These are phyloP conservation scores for Suhomyces emberorum DNA, from an alignment of 805 yeast species.

Conservation along the genomic window DNA sequence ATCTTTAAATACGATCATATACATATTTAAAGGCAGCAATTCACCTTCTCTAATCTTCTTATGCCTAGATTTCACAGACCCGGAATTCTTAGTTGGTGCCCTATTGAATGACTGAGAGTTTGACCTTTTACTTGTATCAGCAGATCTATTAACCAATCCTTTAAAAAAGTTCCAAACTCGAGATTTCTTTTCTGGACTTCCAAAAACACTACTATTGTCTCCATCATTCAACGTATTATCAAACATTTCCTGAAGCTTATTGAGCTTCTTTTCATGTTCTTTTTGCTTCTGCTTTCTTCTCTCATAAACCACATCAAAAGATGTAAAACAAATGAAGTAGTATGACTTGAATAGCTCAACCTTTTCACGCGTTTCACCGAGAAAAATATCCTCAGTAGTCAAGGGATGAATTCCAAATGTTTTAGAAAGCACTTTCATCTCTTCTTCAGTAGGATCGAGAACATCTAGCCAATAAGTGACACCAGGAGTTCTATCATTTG, in stretches of 20 bases:
- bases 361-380: constrained; percentile 93
- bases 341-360: constrained; percentile 90
- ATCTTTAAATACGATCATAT: constrained; percentile 84
- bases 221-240: constrained; percentile 18
- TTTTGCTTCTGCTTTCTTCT: constrained; percentile 50
- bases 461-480: constrained; percentile 82
- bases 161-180: constrained; percentile 13
- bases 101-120: constrained; percentile 1
- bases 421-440: constrained; percentile 86
- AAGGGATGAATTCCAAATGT: constrained; percentile 95
- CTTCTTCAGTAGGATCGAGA: constrained; percentile 91
- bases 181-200: constrained; percentile 14
- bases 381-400: constrained; percentile 90
- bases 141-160: constrained; percentile 7
- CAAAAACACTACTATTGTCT: constrained; percentile 16
- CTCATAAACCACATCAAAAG: constrained; percentile 66
- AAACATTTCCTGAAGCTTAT: constrained; percentile 36
- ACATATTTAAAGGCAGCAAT: constrained; percentile 86
- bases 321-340: constrained; percentile 81
- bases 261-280: constrained; percentile 41
- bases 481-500: constrained; percentile 6
- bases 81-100: constrained; percentile 13
- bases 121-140: background rate
- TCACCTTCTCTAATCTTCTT: constrained; percentile 49
- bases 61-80: constrained; percentile 21